A percentile compares a stretch with the other conserved stretches of the same genome.
Evolutionary conservation across 1,284 basidiomycete species (phyloP).

Genomic region (Fomes fomentarius): DNA sequence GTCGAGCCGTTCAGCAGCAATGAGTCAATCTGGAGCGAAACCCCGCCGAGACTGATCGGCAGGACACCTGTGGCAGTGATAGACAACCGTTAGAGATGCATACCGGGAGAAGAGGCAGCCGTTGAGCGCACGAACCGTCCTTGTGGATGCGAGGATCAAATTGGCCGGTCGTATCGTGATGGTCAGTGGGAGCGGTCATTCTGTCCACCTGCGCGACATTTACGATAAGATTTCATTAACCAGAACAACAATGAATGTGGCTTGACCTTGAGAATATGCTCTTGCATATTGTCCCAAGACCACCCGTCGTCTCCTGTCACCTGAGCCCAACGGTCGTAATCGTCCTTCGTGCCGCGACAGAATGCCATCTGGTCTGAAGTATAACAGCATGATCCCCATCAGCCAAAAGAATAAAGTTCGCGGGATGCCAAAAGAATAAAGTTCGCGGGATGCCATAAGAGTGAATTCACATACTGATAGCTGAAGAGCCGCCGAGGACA

Average conservation of each 20-base stretch:
- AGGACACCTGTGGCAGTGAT: slow-evolving; percentile 17
- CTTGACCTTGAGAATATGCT: background rate
- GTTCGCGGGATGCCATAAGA: background rate
- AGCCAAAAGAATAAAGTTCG: no score
- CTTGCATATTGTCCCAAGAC: slow-evolving; percentile 3
- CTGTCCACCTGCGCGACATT: background rate
- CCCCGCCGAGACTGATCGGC: slow-evolving; percentile 37
- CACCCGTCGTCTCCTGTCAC: slow-evolving; percentile 11
- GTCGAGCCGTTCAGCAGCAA: slow-evolving; percentile 37
- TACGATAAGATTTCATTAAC: background rate
- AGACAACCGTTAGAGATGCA: background rate
- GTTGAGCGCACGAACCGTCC: background rate
- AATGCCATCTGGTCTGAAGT: slow-evolving; percentile 37
- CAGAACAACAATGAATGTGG: background rate
- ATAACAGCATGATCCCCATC: no score
- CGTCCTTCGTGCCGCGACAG: slow-evolving; percentile 5
- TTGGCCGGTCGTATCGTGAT: background rate
- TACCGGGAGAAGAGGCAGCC: slow-evolving; percentile 2
- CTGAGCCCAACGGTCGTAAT: slow-evolving; percentile 6
- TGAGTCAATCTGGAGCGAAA: slow-evolving; percentile 35
- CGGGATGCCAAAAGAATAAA: no score
- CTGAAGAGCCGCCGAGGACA: slow-evolving; percentile 5
- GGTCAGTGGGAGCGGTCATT: background rate
- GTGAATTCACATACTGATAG: slow-evolving; percentile 1
- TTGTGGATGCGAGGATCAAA: background rate